Conservation (phyloP, 495 filamentous ascomycete species). For the Neurospora tetrasperma region DNA sequence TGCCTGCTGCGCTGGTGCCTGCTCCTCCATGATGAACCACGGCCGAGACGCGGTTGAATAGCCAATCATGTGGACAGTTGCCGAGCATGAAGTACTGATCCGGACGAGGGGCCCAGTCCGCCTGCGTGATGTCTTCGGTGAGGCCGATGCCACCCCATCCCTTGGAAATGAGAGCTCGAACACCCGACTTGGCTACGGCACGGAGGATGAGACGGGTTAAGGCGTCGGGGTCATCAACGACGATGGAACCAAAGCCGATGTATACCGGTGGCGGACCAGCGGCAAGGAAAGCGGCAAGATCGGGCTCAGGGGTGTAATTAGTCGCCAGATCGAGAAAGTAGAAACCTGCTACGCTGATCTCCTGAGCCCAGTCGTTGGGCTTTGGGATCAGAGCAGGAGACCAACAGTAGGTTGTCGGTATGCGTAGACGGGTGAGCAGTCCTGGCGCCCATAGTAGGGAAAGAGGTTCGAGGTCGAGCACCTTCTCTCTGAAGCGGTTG, state of each 20-base stretch:
- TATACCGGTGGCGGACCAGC: constrained; percentile 61
- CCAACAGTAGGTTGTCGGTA: constrained; percentile 59
- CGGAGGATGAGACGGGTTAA: constrained; percentile 61
- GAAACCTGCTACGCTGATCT: constrained; percentile 56
- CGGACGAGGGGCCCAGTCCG: constrained; percentile 47
- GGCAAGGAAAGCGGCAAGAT: constrained; percentile 44
- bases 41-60: constrained; percentile 63
- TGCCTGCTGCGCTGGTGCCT: constrained; percentile 68
- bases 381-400: constrained; percentile 56
- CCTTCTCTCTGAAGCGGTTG: constrained; percentile 51
- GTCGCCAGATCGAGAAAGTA: constrained; percentile 55
- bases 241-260: constrained; percentile 76
- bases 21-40: constrained; percentile 80
- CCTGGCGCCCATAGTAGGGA: constrained; percentile 58
- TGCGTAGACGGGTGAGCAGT: constrained; percentile 46
- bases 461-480: constrained; percentile 50
- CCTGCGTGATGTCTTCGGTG: constrained; percentile 6
- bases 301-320: constrained; percentile 44
- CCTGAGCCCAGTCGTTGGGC: constrained; percentile 51
- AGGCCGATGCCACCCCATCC: constrained; percentile 68
- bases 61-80: constrained; percentile 74
- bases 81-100: constrained; percentile 68
- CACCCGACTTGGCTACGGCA: constrained; percentile 52
- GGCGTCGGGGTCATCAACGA: constrained; percentile 60
- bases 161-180: constrained; percentile 66